Evolutionary conservation across 306 rosid species (phyloP).

Genomic region (Cicer yamashitae): DNA sequence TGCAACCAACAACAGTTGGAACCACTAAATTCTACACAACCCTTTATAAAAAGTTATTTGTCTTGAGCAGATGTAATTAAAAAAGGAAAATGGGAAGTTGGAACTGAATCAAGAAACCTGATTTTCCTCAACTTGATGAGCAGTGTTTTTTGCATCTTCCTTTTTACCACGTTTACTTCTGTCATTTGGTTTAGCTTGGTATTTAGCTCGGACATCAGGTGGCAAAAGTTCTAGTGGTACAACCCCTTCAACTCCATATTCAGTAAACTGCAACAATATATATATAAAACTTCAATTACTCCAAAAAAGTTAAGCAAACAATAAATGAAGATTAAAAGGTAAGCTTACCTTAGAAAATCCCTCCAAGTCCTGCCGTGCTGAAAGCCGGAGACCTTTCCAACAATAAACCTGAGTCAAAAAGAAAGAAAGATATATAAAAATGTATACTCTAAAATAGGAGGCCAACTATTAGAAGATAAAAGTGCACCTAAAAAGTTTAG

Average conservation of each 20-base stretch:
- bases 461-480: neutral
- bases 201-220: too few relatives aligned
- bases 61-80: constrained; percentile 11
- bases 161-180: constrained; percentile 82
- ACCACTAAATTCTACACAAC: constrained; percentile 28
- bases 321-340: too few relatives aligned
- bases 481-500: neutral
- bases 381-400: constrained; percentile 58
- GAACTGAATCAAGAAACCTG: constrained; percentile 61
- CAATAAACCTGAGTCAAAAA: too few relatives aligned
- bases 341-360: constrained; percentile 17
- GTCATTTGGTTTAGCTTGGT: constrained; percentile 24
- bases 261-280: too few relatives aligned
- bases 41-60: constrained; percentile 17
- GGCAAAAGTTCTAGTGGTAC: too few relatives aligned
- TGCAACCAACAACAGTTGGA: constrained; percentile 7
- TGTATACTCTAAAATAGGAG: constrained; percentile 1
- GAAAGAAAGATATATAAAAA: neutral
- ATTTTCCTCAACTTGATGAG: constrained; percentile 77
- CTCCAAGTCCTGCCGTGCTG: constrained; percentile 97
- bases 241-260: too few relatives aligned
- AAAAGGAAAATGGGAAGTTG: constrained; percentile 35
- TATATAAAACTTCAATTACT: too few relatives aligned
- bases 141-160: constrained; percentile 74
- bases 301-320: too few relatives aligned